Evolutionary conservation across 371 early-diverging fungal genomes (phyloP).

Genomic region (Mortierella sp.): DNA sequence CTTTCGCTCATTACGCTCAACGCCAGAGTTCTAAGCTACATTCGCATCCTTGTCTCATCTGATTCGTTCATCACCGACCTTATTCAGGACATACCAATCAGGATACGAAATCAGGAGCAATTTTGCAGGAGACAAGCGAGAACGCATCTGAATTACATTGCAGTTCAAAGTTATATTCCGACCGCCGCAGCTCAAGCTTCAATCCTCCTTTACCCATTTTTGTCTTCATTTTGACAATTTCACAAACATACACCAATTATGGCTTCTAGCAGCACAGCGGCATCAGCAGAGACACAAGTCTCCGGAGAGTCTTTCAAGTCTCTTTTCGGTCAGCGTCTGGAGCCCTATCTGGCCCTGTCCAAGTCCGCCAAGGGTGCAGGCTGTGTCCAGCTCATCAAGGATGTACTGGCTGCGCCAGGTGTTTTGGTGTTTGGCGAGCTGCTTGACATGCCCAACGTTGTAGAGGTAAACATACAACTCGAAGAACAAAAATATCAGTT

Average conservation of each 20-base stretch:
- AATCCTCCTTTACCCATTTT: no score
- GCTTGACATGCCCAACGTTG: conserved; percentile 76
- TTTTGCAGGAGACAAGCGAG: no score
- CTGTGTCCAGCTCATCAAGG: conserved; percentile 76
- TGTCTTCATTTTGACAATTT: no score
- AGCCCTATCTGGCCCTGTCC: conserved; percentile 78
- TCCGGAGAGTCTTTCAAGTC: conserved; percentile 51
- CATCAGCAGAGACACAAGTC: conserved; percentile 4
- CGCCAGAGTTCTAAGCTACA: no score
- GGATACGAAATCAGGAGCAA: no score
- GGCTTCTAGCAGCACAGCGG: conserved; percentile 17
- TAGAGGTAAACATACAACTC: conserved; percentile 61
- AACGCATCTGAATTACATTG: no score
- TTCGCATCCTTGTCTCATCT: no score
- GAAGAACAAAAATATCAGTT: background rate
- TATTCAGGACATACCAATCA: no score
- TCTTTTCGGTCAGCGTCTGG: conserved; percentile 61
- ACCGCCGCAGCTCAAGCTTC: no score
- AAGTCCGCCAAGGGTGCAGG: conserved; percentile 85
- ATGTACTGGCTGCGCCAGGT: conserved; percentile 79
- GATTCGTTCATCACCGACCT: no score
- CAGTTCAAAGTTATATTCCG: no score
- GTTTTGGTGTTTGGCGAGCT: conserved; percentile 87
- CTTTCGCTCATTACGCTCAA: no score
- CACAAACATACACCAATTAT: background rate